A percentile compares a stretch with the other conserved stretches of the same genome.
These are phyloP conservation scores for Wickerhamomyces alni DNA, from an alignment of 805 yeast genomes.

Conservation along the genomic window DNA sequence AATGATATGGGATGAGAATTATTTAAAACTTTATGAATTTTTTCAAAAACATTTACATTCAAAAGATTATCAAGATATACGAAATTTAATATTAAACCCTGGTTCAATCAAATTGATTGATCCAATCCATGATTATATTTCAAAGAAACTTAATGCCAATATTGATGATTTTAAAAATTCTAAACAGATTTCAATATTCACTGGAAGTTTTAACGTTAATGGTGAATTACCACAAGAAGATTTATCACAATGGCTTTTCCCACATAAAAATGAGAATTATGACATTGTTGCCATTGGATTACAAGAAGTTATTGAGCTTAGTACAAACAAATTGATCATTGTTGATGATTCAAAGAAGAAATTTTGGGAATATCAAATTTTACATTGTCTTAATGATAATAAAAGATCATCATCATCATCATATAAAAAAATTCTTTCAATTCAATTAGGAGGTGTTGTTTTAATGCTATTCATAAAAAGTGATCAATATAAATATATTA, in stretches of 20 bases:
- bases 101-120: slow-evolving; percentile 69
- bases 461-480: slow-evolving; percentile 62
- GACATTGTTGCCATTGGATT: slow-evolving; percentile 81
- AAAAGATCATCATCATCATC: too few relatives aligned
- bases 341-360: slow-evolving; percentile 58
- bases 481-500: slow-evolving; percentile 43
- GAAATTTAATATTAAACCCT: not conserved
- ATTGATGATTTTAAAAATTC: slow-evolving; percentile 51
- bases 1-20: slow-evolving; percentile 89
- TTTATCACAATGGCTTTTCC: slow-evolving; percentile 74
- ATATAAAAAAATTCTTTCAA: slow-evolving; percentile 48
- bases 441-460: slow-evolving; percentile 83
- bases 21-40: slow-evolving; percentile 74
- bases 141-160: slow-evolving; percentile 44
- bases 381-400: slow-evolving; percentile 39
- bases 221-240: slow-evolving; percentile 59
- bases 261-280: slow-evolving; percentile 35
- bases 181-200: slow-evolving; percentile 56
- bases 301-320: slow-evolving; percentile 84
- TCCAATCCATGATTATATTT: slow-evolving; percentile 80
- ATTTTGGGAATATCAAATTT: slow-evolving; percentile 62
- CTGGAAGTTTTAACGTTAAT: slow-evolving; percentile 85
- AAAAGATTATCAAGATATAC: not conserved
- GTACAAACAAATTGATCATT: slow-evolving; percentile 76
- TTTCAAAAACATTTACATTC: slow-evolving; percentile 39